Evolutionary conservation across 2,329 filamentous ascomycete genomes (phyloP).

Genomic region (Xylariaceae sp.): DNA sequence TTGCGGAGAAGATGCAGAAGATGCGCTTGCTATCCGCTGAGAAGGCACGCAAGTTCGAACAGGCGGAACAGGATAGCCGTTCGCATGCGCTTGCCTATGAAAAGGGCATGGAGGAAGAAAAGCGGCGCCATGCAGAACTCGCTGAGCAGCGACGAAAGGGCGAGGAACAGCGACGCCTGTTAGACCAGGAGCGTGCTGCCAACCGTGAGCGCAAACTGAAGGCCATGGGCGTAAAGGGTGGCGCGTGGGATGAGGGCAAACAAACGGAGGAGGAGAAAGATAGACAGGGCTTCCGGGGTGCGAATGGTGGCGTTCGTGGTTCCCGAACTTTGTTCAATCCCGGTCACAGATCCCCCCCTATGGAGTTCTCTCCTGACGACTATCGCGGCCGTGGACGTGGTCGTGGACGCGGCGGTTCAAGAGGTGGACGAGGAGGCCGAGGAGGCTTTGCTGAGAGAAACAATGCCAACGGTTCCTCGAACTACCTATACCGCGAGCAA

Average conservation of each 20-base stretch:
- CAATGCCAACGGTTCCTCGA: constrained; percentile 15
- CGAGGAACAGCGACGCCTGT: constrained; percentile 46
- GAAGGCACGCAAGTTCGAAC: constrained; percentile 54
- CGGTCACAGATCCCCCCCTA: constrained; percentile 40
- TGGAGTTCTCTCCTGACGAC: constrained; percentile 31
- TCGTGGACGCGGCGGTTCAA: constrained; percentile 29
- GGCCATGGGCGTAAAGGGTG: constrained; percentile 49
- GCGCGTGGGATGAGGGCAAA: constrained; percentile 57
- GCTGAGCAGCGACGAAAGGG: constrained; percentile 46
- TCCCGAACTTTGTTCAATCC: constrained; percentile 31
- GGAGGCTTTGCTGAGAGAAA: constrained; percentile 27
- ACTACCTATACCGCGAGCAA: constrained; percentile 3
- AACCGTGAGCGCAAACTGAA: constrained; percentile 58
- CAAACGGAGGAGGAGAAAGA: constrained; percentile 38
- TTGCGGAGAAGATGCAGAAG: constrained; percentile 55
- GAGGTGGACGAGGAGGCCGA: constrained; percentile 31
- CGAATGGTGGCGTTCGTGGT: constrained; percentile 38
- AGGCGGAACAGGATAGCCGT: constrained; percentile 52
- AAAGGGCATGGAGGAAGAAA: constrained; percentile 51
- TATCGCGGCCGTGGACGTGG: constrained; percentile 34
- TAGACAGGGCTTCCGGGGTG: constrained; percentile 37
- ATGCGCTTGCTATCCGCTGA: constrained; percentile 56
- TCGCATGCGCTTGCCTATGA: constrained; percentile 51
- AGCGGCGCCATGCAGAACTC: constrained; percentile 47
- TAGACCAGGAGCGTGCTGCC: constrained; percentile 55